These are phyloP conservation scores for Trichosporon ovoides DNA, from an alignment of 1,284 basidiomycete species.

Conservation along the genomic window DNA sequence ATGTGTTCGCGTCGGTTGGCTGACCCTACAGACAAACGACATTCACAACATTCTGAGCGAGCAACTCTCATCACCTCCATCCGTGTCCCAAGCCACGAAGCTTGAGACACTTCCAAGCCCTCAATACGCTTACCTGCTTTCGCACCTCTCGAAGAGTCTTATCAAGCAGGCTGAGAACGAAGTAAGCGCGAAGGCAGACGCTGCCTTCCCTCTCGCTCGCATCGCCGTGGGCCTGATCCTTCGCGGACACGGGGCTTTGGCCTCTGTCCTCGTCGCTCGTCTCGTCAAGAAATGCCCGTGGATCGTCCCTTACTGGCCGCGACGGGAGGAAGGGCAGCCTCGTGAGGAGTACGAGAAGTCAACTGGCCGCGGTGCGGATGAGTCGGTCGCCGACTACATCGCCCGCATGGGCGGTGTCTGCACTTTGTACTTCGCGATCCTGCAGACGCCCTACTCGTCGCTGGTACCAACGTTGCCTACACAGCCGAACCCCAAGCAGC, in stretches of 20 bases:
- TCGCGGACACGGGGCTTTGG: constrained; percentile 57
- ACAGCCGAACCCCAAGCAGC: constrained; percentile 46
- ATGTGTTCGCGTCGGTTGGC: constrained; percentile 7
- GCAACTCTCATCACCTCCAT: constrained; percentile 40
- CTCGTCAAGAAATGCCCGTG: constrained; percentile 71
- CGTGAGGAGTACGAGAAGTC: constrained; percentile 60
- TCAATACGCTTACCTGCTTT: constrained; percentile 70
- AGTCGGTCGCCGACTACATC: constrained; percentile 63
- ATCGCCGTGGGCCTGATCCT: constrained; percentile 65
- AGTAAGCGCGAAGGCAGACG: constrained; percentile 79
- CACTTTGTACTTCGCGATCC: constrained; percentile 80
- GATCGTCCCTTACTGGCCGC: constrained; percentile 51
- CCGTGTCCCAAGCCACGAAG: constrained; percentile 50
- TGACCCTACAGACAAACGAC: constrained; percentile 56
- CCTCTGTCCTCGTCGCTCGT: constrained; percentile 74
- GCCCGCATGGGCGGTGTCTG: constrained; percentile 74
- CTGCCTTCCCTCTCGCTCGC: constrained; percentile 74
- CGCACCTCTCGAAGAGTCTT: constrained; percentile 79
- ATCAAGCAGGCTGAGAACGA: constrained; percentile 92
- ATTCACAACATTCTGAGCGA: constrained; percentile 57
- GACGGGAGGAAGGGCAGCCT: constrained; percentile 45
- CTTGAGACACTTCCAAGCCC: constrained; percentile 15
- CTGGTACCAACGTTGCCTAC: constrained; percentile 36
- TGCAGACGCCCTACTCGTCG: constrained; percentile 52
- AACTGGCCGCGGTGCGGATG: constrained; percentile 56